Percentiles rank a stretch among this genome's conserved stretches.
Conservation (phyloP, 2,329 filamentous ascomycete genomes). For the Berkeleyomyces basicola region DNA sequence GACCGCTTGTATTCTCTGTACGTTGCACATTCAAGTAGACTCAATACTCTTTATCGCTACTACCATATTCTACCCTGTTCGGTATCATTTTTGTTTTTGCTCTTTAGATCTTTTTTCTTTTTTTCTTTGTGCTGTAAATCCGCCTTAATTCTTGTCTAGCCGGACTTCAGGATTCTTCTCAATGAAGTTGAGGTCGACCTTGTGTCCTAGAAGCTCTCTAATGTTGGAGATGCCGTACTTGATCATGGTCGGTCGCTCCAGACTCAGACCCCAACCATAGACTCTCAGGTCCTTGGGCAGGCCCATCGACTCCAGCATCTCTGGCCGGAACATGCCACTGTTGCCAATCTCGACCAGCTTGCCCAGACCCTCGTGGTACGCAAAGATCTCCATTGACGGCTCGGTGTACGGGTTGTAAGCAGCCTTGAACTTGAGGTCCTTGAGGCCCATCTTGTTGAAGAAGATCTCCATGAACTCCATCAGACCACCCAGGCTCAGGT, state of each 20-base stretch:
- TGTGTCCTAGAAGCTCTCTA: constrained; percentile 80
- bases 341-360: constrained; percentile 98
- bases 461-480: constrained; percentile 91
- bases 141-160: constrained; percentile 59
- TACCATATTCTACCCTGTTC: not conserved
- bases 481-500: constrained; percentile 75
- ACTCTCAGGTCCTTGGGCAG: constrained; percentile 81
- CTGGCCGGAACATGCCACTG: constrained; percentile 94
- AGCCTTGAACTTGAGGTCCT: constrained; percentile 78
- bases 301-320: constrained; percentile 94
- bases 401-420: constrained; percentile 94
- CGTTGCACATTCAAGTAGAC: not conserved
- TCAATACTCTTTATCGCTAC: not conserved
- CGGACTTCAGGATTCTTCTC: constrained; percentile 81
- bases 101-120: constrained; percentile 1
- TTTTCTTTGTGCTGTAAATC: constrained; percentile 5
- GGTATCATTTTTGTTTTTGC: not conserved
- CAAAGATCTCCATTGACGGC: constrained; percentile 96
- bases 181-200: constrained; percentile 87
- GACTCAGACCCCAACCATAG: constrained; percentile 80
- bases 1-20: not conserved
- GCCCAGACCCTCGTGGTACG: constrained; percentile 72
- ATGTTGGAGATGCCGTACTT: constrained; percentile 85
- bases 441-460: constrained; percentile 90
- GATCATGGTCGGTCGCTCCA: constrained; percentile 97